Percentiles rank a stretch among this genome's conserved stretches.
Evolutionary conservation across 2,329 filamentous ascomycete species (phyloP).

Genomic region (Aspergillus aculeatinus): DNA sequence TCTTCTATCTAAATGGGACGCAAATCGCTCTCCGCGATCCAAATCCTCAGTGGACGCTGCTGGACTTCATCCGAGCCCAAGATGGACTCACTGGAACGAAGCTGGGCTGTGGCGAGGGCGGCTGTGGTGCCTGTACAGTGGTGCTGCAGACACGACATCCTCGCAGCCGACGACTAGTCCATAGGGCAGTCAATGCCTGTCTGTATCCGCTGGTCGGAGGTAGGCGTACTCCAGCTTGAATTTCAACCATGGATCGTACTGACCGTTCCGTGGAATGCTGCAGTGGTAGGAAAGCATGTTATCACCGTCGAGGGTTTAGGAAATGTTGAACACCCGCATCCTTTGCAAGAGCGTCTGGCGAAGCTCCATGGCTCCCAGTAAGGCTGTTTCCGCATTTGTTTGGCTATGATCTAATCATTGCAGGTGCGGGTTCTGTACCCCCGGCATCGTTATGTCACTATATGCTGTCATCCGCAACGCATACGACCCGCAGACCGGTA

Average conservation of each 20-base stretch:
- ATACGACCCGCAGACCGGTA: slow-evolving; percentile 68
- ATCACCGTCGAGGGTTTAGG: slow-evolving; percentile 91
- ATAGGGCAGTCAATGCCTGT: slow-evolving; percentile 86
- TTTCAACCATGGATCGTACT: not conserved
- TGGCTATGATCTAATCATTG: not conserved
- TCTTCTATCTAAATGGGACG: slow-evolving; percentile 86
- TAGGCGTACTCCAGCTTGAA: slow-evolving; percentile 4
- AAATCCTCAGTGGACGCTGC: slow-evolving; percentile 78
- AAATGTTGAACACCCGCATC: slow-evolving; percentile 74
- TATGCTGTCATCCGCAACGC: slow-evolving; percentile 57
- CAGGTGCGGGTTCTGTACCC: slow-evolving; percentile 77
- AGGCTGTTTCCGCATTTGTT: not conserved
- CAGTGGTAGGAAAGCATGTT: slow-evolving; percentile 84
- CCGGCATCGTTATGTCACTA: slow-evolving; percentile 74
- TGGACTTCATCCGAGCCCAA: slow-evolving; percentile 70
- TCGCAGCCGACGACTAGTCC: slow-evolving; percentile 77
- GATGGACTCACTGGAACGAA: slow-evolving; percentile 81
- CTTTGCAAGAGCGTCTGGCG: slow-evolving; percentile 81
- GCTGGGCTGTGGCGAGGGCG: slow-evolving; percentile 69
- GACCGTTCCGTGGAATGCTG: not conserved
- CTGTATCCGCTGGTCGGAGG: slow-evolving; percentile 77
- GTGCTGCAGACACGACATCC: slow-evolving; percentile 44
- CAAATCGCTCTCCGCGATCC: slow-evolving; percentile 64
- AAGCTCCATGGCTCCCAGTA: slow-evolving; percentile 76
- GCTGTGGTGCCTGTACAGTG: slow-evolving; percentile 87